Base-by-base conservation (phyloP, 2,329 filamentous ascomycete genomes). In the Calonectria hawksworthii region DNA sequence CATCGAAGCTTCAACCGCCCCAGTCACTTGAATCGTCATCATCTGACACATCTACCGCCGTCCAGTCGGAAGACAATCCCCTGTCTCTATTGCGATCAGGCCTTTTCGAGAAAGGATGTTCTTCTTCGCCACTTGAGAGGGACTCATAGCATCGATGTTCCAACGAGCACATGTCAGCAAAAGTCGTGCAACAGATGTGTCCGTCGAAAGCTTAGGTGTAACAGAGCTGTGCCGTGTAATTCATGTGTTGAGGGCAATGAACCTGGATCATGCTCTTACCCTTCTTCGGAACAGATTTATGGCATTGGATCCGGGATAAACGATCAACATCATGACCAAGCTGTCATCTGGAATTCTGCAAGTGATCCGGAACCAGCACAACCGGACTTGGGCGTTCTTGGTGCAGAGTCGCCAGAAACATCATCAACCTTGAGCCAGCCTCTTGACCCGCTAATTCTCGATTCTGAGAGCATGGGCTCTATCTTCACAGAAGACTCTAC, bases 151-250 rank as follows among this genome's bases (percentile, higher is more conserved):
- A 36, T 81, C 32, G 70, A 78, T 30, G 66, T 75, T 13, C 72
- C 71, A 1, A 65, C 74, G 41, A 76, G 66, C 34, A 70, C 72
- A 34, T 75, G 78, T 9, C 68, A 75, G 26, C 80, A 82, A 65
- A 76, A 74, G 32, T 83, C 81, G 1, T 83, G 82, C 64, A 41
- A 78, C 26, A 80, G 80, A 38, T 83, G 82, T 41, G 78, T 83
- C 1, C 76, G 77, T 11, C 75, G 80, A 61, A 82, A 81, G 34
- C 75, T 81, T 26, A 79, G 74, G 18, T 83, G 82, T 65, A 78
- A 81, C 59, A 77, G 81, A 23, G 26, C 18, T 1, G 41, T 77
- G 68, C 82, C 82, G 0, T 83, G 82, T 32, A 59, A 70, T 8
- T 73, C 77, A 5, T 83, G 82, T 51, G 51, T 72, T 1, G 64